Evolutionary conservation across 345 rosid genomes (phyloP).

Genomic region (Eucalyptus regnans): DNA sequence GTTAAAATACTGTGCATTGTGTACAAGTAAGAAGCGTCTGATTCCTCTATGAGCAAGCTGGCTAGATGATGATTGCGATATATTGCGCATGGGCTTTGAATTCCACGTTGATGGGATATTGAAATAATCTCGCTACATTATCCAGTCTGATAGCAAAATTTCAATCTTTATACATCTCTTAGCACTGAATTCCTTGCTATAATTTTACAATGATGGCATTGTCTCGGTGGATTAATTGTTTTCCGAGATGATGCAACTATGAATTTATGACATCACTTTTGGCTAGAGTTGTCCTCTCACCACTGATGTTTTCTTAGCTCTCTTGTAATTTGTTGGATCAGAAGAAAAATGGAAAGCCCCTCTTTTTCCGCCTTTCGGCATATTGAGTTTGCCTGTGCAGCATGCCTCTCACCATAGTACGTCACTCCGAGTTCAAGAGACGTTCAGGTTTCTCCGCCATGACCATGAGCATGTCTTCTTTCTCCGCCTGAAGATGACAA

Average conservation of each 20-base stretch:
- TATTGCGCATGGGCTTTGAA: constrained; percentile 8
- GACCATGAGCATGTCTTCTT: background rate
- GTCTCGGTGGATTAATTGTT: background rate
- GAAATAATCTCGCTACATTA: background rate
- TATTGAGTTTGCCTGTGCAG: background rate
- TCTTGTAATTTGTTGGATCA: background rate
- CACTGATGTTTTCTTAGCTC: background rate
- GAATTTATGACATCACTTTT: background rate
- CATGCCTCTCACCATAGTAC: background rate
- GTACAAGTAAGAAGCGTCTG: background rate
- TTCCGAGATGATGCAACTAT: background rate
- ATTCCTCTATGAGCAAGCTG: background rate
- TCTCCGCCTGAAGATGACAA: background rate
- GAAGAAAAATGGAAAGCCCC: background rate
- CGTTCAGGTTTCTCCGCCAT: background rate
- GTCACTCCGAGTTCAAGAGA: background rate
- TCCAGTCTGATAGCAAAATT: background rate
- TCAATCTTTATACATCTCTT: background rate
- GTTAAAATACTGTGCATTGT: background rate
- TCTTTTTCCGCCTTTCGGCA: background rate
- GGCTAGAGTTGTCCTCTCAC: background rate
- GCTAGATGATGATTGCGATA: background rate
- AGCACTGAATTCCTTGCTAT: background rate
- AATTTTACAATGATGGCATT: background rate
- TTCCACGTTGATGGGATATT: background rate